Base-by-base conservation (phyloP, 495 filamentous ascomycete genomes). In the Penicillium chermesinum region DNA sequence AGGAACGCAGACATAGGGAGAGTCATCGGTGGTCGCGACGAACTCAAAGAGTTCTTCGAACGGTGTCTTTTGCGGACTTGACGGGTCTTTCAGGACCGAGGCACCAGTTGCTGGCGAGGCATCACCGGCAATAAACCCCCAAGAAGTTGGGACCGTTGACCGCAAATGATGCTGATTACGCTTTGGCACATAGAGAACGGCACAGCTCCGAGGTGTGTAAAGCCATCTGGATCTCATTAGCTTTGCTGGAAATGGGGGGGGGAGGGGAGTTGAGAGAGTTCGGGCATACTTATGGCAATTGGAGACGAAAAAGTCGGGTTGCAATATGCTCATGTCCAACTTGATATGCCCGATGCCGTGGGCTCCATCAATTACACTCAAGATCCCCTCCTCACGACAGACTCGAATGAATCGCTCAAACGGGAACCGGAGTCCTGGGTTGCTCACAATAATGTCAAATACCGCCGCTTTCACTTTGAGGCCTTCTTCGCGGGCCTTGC, bases 301-400 rank as follows among this genome's bases (percentile, higher is more conserved):
- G 17, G 73, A 81, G 7, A 88, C 77, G 51, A 95, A 83, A 64
- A 96, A 96, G 52, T 96, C 90, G 0, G 87, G 82, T 30, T 83
- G 73, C n/a, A 88, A 62, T 17, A 52, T 60, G 0, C 55, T 55
- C 16, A 96, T 67, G 53, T 90, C 75, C 13, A 96, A 66, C 2
- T 70, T 70, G 15, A 95, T 76, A 45, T 90, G 83, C 1, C 91
- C 91, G 25, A 95, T 69, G 3, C 86, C 85, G 61, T 95, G 89
- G 3, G 89, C 89, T 2, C 74, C 89, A 57, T 95, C 89, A n/a
- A 95, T 67, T 16, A 84, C 60, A 54, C 75, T 80, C 57, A 82
- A 63, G 0, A 93, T 70, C 0, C 76, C 80, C 16, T 81, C 65
- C 44, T 80, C 74, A n/a, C 71, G 72, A 56, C 89, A 91, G 0